phyloP scores from a whole-genome alignment of 768 basidiomycete genomes.

The Podaxis carcinomalis region DNA sequence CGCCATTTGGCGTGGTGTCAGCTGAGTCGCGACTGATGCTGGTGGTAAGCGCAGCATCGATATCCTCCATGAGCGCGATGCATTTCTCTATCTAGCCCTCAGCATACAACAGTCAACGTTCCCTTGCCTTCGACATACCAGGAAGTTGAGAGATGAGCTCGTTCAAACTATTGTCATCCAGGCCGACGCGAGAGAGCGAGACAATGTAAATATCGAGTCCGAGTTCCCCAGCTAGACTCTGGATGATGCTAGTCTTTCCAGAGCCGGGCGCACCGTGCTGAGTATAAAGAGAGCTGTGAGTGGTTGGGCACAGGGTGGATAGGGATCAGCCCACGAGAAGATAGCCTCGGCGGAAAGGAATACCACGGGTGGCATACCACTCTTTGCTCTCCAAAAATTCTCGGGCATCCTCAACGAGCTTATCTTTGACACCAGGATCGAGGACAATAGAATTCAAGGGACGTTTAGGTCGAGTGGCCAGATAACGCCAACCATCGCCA shows the following conservation, averaged over 20 bases:
- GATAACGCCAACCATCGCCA: slow-evolving; percentile 46
- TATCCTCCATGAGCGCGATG: slow-evolving; percentile 81
- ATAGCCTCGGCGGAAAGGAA: slow-evolving; percentile 79
- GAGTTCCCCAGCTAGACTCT: slow-evolving; percentile 74
- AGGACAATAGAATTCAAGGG: slow-evolving; percentile 64
- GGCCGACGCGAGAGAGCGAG: slow-evolving; percentile 54
- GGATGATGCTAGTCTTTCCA: slow-evolving; percentile 77
- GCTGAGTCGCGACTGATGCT: slow-evolving; percentile 35
- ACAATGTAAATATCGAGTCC: slow-evolving; percentile 71
- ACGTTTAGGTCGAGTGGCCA: slow-evolving; percentile 60
- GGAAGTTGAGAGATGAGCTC: slow-evolving; percentile 61
- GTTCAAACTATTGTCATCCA: slow-evolving; percentile 60
- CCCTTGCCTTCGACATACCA: slow-evolving; percentile 21
- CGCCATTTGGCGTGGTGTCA: neutral
- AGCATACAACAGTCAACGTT: neutral
- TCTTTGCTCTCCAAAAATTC: slow-evolving; percentile 65
- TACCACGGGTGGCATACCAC: slow-evolving; percentile 76
- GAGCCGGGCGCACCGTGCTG: slow-evolving; percentile 73
- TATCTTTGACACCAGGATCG: slow-evolving; percentile 63
- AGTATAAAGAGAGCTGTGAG: neutral
- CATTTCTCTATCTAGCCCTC: slow-evolving; percentile 38
- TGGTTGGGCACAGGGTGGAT: neutral
- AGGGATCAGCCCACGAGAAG: slow-evolving; percentile 37
- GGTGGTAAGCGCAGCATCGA: slow-evolving; percentile 69
- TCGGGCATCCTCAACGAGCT: slow-evolving; percentile 60